A percentile compares a stretch with the other conserved stretches of the same genome.
Conservation (phyloP, 495 filamentous ascomycete species). For the Aspergillus cavernicola region DNA sequence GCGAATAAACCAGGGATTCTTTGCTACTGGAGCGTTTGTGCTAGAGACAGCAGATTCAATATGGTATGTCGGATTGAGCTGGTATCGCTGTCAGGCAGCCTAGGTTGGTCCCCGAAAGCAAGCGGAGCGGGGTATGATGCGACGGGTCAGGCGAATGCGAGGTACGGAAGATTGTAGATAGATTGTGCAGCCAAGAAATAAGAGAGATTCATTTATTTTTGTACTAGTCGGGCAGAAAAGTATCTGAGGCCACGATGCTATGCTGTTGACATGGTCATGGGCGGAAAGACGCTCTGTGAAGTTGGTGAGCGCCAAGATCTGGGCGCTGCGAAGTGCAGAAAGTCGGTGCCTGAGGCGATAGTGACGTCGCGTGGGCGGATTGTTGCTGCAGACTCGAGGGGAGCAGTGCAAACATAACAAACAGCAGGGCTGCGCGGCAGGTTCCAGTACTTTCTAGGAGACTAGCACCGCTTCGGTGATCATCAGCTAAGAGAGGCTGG, state of each 20-base stretch:
- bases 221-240: neutral
- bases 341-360: slow-evolving; percentile 7
- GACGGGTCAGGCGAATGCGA: neutral
- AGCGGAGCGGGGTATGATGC: slow-evolving; percentile 5
- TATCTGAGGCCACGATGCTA: neutral
- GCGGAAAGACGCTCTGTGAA: neutral
- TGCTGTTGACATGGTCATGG: neutral
- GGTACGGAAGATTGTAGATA: too few species aligned
- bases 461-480: slow-evolving; percentile 24
- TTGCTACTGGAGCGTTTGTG: neutral
- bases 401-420: slow-evolving; percentile 33
- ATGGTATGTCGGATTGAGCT: too few species aligned
- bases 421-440: slow-evolving; percentile 18
- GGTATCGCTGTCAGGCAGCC: neutral
- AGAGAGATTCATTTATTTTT: neutral
- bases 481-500: slow-evolving; percentile 19
- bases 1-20: slow-evolving; percentile 8
- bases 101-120: neutral
- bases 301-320: slow-evolving; percentile 10
- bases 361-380: slow-evolving; percentile 1
- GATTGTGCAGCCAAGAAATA: neutral
- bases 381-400: neutral
- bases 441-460: slow-evolving; percentile 37
- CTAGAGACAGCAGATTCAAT: too few species aligned
- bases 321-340: too few species aligned